phyloP scores from a whole-genome alignment of 306 rosid genomes.

The Spatholobus suberectus region DNA sequence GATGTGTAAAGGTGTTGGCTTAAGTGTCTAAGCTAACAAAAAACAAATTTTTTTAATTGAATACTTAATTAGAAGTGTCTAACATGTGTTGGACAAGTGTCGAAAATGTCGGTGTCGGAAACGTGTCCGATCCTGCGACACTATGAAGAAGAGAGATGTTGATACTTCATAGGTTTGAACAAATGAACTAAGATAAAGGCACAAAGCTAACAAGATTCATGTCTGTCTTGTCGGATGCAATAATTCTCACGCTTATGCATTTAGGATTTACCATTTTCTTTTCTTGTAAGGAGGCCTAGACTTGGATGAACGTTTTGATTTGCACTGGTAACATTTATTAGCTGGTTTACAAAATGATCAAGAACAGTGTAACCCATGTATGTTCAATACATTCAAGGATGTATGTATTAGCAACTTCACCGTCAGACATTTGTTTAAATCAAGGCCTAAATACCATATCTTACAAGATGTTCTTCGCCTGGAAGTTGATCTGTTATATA shows the following conservation, averaged over 20 bases:
- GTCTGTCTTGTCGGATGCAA: background rate
- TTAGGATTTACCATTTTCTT: background rate
- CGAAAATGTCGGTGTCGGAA: no score
- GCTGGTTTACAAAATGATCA: no score
- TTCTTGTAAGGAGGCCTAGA: background rate
- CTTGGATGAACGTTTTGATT: background rate
- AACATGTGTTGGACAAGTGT: no score
- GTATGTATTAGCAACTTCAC: background rate
- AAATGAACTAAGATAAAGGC: background rate
- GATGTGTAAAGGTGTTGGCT: no score
- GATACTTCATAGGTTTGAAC: no score
- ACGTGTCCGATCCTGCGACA: no score
- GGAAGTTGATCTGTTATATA: background rate
- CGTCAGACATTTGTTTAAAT: background rate
- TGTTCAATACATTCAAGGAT: background rate
- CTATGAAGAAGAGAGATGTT: no score
- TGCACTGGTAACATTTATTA: no score
- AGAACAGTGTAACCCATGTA: no score
- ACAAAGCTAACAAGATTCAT: background rate
- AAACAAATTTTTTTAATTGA: no score
- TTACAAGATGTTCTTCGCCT: background rate
- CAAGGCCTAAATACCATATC: background rate
- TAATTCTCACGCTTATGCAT: background rate
- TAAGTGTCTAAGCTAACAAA: no score
- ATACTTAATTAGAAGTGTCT: no score